These are phyloP conservation scores for Dioszegia hungarica DNA, from an alignment of 768 basidiomycete species.

Conservation along the genomic window DNA sequence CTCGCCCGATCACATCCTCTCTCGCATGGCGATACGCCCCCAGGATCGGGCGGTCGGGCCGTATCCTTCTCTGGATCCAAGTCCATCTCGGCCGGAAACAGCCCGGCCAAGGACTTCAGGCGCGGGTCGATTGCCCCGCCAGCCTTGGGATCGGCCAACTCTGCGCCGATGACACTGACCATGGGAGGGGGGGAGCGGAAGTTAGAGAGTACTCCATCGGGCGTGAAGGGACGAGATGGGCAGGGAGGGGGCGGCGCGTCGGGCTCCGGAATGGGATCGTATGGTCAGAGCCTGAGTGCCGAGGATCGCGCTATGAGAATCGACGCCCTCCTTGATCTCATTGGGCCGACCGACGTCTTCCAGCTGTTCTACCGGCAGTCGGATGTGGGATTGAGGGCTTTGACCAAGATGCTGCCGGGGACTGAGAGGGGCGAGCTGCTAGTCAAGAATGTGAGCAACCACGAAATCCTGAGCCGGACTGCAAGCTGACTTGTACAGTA, in stretches of 20 bases:
- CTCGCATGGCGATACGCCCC: background rate
- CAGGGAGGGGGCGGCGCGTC: too few relatives aligned
- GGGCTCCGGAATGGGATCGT: too few relatives aligned
- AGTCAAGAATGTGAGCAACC: constrained; percentile 38
- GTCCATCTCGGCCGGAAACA: too few relatives aligned
- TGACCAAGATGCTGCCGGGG: constrained; percentile 39
- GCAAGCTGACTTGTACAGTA: constrained; percentile 25
- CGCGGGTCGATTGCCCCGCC: too few relatives aligned
- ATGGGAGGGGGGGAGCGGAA: too few relatives aligned
- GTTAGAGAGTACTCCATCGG: too few relatives aligned
- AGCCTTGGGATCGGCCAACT: too few relatives aligned
- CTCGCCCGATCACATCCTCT: constrained; percentile 12
- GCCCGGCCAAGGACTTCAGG: too few relatives aligned
- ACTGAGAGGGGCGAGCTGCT: constrained; percentile 41
- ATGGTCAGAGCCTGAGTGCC: constrained; percentile 1
- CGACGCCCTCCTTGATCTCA: constrained; percentile 36
- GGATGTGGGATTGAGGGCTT: constrained; percentile 38
- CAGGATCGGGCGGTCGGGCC: background rate
- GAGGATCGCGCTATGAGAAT: constrained; percentile 30
- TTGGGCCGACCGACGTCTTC: constrained; percentile 43
- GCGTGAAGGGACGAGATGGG: too few relatives aligned
- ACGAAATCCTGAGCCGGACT: too few relatives aligned
- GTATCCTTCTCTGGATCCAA: too few relatives aligned
- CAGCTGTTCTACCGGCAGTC: constrained; percentile 43
- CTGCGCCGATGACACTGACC: too few relatives aligned